A percentile compares a stretch with the other conserved stretches of the same genome.
These are phyloP conservation scores for Aspergillus terreus DNA, from an alignment of 2,329 filamentous ascomycete species.

Conservation along the genomic window DNA sequence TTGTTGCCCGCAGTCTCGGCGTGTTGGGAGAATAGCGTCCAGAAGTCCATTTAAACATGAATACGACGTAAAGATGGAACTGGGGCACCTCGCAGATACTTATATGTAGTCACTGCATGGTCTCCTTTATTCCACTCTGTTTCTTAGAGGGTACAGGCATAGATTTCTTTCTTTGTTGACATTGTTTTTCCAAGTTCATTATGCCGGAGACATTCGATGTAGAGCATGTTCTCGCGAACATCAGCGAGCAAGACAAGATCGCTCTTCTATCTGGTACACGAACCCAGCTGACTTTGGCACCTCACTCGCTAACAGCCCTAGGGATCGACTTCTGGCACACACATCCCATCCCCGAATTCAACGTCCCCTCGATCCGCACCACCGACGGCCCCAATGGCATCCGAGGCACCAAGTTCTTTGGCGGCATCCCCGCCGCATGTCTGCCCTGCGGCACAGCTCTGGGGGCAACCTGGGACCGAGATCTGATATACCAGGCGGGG, in stretches of 20 bases:
- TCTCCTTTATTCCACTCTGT: too few relatives aligned
- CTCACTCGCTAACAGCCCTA: conserved; percentile 18
- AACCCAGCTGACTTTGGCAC: not conserved
- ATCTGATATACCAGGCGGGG: conserved; percentile 55
- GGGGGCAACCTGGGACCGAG: conserved; percentile 56
- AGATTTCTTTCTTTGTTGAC: not conserved
- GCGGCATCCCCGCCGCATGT: conserved; percentile 58
- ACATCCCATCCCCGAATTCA: conserved; percentile 56
- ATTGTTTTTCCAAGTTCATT: not conserved
- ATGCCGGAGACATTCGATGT: conserved; percentile 12
- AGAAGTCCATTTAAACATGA: too few relatives aligned
- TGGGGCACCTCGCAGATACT: too few relatives aligned
- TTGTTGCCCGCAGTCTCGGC: not conserved
- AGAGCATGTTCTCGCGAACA: conserved; percentile 16
- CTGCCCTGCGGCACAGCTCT: conserved; percentile 59
- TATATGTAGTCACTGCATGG: too few relatives aligned
- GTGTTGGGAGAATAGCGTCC: too few relatives aligned
- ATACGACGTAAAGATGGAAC: too few relatives aligned
- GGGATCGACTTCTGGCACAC: conserved; percentile 70
- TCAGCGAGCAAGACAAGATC: conserved; percentile 19
- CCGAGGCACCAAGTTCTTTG: conserved; percentile 65
- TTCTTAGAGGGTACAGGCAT: too few relatives aligned
- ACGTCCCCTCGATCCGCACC: conserved; percentile 61
- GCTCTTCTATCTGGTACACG: conserved; percentile 18
- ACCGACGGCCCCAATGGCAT: conserved; percentile 69